Evolutionary conservation across 345 rosid species (phyloP).

Genomic region (Linum lewisii): DNA sequence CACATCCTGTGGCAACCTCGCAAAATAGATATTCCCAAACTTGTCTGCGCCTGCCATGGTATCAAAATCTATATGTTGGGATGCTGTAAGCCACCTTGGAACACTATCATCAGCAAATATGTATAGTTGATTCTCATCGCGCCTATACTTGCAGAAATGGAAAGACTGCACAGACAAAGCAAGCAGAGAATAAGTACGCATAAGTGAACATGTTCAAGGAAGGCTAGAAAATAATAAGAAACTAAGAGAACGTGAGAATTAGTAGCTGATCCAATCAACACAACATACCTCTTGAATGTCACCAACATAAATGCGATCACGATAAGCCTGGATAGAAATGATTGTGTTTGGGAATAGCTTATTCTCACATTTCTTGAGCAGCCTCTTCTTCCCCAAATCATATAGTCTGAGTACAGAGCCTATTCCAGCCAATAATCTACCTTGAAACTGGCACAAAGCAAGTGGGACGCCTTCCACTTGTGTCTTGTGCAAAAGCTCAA

Average conservation of each 20-base stretch:
- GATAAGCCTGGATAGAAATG: slow-evolving; percentile 66
- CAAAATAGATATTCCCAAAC: slow-evolving; percentile 88
- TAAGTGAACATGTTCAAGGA: neutral
- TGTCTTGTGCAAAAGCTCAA: slow-evolving; percentile 89
- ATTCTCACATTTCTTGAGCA: slow-evolving; percentile 94
- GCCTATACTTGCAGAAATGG: slow-evolving; percentile 96
- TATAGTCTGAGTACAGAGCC: slow-evolving; percentile 83
- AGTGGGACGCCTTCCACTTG: slow-evolving; percentile 95
- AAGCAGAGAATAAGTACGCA: neutral
- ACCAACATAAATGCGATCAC: slow-evolving; percentile 89
- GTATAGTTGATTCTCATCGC: slow-evolving; percentile 94
- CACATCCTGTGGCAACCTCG: slow-evolving; percentile 78
- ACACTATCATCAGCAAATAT: slow-evolving; percentile 92
- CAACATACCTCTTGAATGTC: slow-evolving; percentile 86
- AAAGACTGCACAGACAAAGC: slow-evolving; percentile 57
- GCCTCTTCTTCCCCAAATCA: slow-evolving; percentile 82
- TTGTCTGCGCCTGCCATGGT: slow-evolving; percentile 96
- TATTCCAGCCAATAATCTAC: slow-evolving; percentile 85
- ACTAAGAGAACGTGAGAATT: neutral
- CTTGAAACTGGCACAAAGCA: slow-evolving; percentile 89
- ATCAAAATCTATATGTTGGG: slow-evolving; percentile 85
- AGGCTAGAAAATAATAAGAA: neutral
- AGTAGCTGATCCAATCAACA: neutral
- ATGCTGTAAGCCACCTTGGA: slow-evolving; percentile 95
- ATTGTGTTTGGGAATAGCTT: slow-evolving; percentile 89